A percentile compares a stretch with the other conserved stretches of the same genome.
Conservation (phyloP, 208 protist species). For the Acanthamoeba healyi region DNA sequence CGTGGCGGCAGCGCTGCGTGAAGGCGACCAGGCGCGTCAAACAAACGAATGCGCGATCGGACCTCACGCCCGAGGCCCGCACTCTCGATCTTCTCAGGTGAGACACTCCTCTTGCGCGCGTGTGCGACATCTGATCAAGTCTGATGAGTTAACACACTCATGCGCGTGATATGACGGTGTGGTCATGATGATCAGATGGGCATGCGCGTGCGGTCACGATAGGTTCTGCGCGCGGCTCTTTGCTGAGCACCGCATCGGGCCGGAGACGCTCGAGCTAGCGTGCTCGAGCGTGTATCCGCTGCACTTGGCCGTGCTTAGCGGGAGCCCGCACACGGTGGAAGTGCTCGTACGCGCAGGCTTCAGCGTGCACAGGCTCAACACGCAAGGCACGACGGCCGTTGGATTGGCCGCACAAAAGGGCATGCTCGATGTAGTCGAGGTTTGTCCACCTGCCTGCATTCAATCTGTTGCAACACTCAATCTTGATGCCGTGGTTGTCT, state of each 20-base stretch:
- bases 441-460: background rate
- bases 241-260: background rate
- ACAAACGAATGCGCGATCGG: background rate
- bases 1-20: background rate
- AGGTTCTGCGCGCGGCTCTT: background rate
- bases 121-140: no score
- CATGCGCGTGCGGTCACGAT: background rate
- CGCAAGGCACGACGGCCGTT: background rate
- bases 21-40: background rate
- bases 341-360: background rate
- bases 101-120: background rate
- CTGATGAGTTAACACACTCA: background rate
- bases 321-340: background rate
- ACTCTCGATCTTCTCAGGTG: background rate
- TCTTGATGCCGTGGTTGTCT: no score
- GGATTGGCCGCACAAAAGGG: background rate
- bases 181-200: background rate
- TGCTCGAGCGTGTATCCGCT: background rate
- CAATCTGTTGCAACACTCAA: no score
- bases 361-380: background rate
- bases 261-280: background rate
- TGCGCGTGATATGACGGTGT: no score
- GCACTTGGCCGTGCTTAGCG: background rate
- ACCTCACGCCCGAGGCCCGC: background rate
- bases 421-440: background rate